phyloP scores from a whole-genome alignment of 805 yeast species.

The Wickerhamiella vanderwaltii region DNA sequence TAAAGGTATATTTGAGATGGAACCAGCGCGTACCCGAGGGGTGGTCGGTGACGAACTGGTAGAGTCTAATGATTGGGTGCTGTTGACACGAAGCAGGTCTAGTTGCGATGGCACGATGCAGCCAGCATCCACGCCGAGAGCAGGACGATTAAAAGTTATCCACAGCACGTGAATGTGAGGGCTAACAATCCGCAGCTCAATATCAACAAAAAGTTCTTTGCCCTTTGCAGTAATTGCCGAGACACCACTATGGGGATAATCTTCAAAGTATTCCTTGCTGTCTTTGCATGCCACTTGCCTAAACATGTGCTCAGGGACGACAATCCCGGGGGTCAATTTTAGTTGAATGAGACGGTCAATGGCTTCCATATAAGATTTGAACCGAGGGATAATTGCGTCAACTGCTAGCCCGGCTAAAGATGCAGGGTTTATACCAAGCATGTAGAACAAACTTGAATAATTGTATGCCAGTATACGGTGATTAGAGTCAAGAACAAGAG shows the following conservation, averaged over 20 bases:
- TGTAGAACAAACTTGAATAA: constrained; percentile 15
- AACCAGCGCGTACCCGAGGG: constrained; percentile 1
- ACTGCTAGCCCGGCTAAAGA: constrained; percentile 14
- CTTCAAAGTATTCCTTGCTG: constrained; percentile 29
- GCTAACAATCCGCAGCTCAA: constrained; percentile 64
- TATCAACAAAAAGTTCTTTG: constrained; percentile 49
- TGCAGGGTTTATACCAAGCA: constrained; percentile 16
- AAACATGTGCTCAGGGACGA: constrained; percentile 84
- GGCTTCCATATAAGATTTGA: constrained; percentile 29
- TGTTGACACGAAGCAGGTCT: constrained; percentile 17
- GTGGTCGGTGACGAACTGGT: constrained; percentile 5
- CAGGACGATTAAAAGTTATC: constrained; percentile 59
- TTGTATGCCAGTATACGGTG: constrained; percentile 38
- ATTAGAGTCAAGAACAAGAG: constrained; percentile 28
- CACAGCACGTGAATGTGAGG: constrained; percentile 54
- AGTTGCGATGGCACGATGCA: constrained; percentile 42
- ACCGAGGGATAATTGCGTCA: constrained; percentile 19
- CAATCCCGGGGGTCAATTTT: constrained; percentile 43
- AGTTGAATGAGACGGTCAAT: constrained; percentile 33
- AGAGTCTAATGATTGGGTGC: background rate
- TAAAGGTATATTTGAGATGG: background rate
- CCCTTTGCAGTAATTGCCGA: constrained; percentile 64
- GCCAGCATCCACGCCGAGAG: constrained; percentile 18
- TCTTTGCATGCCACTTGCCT: constrained; percentile 36
- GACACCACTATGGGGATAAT: constrained; percentile 15